Conservation (phyloP, 148 eudicot genomes). For the Rhododendron williamsianum region DNA sequence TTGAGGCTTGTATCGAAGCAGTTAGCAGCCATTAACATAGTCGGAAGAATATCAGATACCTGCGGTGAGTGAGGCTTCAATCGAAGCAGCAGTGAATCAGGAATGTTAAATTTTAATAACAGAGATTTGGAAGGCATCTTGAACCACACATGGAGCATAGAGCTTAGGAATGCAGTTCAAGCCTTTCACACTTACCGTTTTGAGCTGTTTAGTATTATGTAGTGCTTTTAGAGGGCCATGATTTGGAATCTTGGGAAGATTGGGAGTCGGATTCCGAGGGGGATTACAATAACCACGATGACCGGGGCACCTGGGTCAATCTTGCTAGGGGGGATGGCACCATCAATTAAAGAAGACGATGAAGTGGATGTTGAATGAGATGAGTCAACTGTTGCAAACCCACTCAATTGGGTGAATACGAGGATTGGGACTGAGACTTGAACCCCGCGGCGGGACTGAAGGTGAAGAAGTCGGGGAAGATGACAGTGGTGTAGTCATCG, state of each 20-base stretch:
- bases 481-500: background rate
- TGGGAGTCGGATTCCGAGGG: background rate
- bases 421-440: no score
- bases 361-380: background rate
- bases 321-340: background rate
- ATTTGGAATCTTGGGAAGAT: background rate
- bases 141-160: background rate
- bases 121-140: background rate
- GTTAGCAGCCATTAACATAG: background rate
- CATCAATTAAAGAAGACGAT: background rate
- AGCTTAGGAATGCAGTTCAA: background rate
- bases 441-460: background rate
- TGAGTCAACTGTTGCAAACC: background rate
- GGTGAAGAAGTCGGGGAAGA: background rate
- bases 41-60: background rate
- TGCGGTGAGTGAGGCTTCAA: background rate
- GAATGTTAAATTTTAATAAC: background rate
- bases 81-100: background rate
- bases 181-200: background rate
- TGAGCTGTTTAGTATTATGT: background rate
- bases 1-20: background rate
- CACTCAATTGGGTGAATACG: background rate
- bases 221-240: background rate
- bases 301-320: background rate
- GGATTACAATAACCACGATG: background rate